Percentiles rank a stretch among this genome's conserved stretches.
Evolutionary conservation across 2,329 filamentous ascomycete species (phyloP).

Genomic region (Neonectria faginata): DNA sequence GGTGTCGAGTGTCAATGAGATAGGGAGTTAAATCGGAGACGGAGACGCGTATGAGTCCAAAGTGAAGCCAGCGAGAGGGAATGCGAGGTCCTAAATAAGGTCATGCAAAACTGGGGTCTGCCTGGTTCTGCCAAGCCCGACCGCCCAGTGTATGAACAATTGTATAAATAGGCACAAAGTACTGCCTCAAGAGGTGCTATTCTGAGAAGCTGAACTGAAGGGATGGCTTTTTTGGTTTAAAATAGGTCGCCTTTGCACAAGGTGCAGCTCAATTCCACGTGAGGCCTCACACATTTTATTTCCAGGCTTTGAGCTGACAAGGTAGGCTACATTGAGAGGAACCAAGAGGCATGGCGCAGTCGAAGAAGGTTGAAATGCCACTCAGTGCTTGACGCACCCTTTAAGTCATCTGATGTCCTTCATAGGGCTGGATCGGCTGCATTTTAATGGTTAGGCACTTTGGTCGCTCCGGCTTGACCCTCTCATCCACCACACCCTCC

Average conservation of each 20-base stretch:
- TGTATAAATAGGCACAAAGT: too few relatives aligned
- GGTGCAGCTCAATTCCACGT: too few relatives aligned
- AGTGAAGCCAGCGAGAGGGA: background rate
- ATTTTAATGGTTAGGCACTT: background rate
- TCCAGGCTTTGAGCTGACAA: too few relatives aligned
- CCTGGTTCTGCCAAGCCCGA: background rate
- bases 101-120: background rate
- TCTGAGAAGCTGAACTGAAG: background rate
- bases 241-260: too few relatives aligned
- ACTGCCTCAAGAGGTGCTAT: background rate
- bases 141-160: background rate
- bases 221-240: background rate
- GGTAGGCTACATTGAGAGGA: background rate
- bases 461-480: background rate
- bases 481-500: background rate
- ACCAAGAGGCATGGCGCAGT: background rate
- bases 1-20: background rate
- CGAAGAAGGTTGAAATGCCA: background rate
- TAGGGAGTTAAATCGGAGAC: background rate
- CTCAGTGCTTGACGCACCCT: background rate
- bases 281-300: too few relatives aligned
- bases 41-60: background rate
- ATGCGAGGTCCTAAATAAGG: background rate
- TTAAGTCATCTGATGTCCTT: too few relatives aligned
- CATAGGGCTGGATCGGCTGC: background rate